These are phyloP conservation scores for Raddia guianensis DNA, from an alignment of 176 grass and related monocot genomes.

Conservation along the genomic window DNA sequence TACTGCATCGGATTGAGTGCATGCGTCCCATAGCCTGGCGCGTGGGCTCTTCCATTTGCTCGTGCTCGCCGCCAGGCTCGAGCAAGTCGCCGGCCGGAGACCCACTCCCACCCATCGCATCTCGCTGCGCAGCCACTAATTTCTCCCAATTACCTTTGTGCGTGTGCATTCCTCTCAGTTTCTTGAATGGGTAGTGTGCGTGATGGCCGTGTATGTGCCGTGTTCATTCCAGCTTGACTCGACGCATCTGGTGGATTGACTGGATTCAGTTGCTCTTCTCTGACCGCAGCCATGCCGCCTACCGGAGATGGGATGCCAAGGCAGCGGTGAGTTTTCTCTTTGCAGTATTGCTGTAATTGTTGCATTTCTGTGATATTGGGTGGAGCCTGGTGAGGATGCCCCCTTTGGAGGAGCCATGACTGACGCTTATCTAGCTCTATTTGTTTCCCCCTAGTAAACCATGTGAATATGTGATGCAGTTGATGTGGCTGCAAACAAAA, in stretches of 20 bases:
- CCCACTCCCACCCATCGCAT: not conserved
- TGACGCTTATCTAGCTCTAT: not conserved
- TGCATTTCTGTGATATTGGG: not conserved
- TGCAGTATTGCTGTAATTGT: not conserved
- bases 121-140: not conserved
- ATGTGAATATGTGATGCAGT: not conserved
- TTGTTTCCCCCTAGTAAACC: too few species aligned
- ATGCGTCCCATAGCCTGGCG: too few species aligned
- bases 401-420: not conserved
- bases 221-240: not conserved
- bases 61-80: not conserved
- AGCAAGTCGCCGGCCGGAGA: too few species aligned
- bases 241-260: not conserved
- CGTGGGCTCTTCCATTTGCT: too few species aligned
- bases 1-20: too few species aligned
- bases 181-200: not conserved
- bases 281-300: conserved; percentile 11
- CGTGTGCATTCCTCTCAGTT: conserved; percentile 3
- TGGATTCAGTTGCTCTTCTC: not conserved
- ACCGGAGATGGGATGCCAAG: not conserved
- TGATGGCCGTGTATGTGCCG: not conserved
- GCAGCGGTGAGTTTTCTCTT: conserved; percentile 7
- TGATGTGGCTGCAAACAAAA: not conserved
- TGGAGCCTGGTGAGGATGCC: not conserved
- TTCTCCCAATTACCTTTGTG: not conserved